Evolutionary conservation across 768 basidiomycete genomes (phyloP), one percentile per base, ranked within the genome.

Genomic region (Suillus ampliporus): DNA sequence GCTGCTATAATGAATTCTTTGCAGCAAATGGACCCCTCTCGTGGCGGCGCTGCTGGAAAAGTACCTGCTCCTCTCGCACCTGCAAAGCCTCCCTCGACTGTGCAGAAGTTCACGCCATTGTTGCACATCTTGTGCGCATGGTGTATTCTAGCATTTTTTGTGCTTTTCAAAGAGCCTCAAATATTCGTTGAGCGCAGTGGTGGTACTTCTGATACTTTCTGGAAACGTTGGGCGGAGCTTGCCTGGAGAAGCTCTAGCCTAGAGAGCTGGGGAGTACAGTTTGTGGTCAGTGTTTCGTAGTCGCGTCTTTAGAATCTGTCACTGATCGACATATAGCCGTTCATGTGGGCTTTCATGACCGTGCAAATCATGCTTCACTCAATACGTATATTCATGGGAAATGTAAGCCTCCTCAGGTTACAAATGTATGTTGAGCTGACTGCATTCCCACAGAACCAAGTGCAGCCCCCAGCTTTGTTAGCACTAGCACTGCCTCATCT

Each of bases 271-370:
- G 79, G 80, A 8, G 81, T 91, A 13, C 86, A 87, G 65, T 67
- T 82, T 48, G 80, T 89, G 75, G 90, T 91, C 68, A 65, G 88
- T 79, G 11, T 38, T 60, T 21, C 40, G 41, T n/a, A n/a, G 48
- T 61, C 57, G 10, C 60, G 44, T 37, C 60, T 52, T n/a, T 59
- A 38, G 40, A 21, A 17, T 14, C 48, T 17, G 19, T 57, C 34
- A 51, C 56, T 65, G 38, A 73, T 67, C 46, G 62, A 35, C 21
- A 41, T 44, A 19, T 65, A 93, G 91, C 87, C 90, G 1, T 91
- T 94, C 78, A 91, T 94, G 72, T 92, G 90, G 90, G 88, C 85
- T 9, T 93, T 94, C 63, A 84, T 85, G 43, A 89, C 92, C 1
- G 71, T 94, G 5, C 85, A 93, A 66, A 79, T 93, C 26, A 81